A percentile compares a stretch with the other conserved stretches of the same genome.
Conservation (phyloP, 2,329 filamentous ascomycete genomes). For the Phialophora chinensis region DNA sequence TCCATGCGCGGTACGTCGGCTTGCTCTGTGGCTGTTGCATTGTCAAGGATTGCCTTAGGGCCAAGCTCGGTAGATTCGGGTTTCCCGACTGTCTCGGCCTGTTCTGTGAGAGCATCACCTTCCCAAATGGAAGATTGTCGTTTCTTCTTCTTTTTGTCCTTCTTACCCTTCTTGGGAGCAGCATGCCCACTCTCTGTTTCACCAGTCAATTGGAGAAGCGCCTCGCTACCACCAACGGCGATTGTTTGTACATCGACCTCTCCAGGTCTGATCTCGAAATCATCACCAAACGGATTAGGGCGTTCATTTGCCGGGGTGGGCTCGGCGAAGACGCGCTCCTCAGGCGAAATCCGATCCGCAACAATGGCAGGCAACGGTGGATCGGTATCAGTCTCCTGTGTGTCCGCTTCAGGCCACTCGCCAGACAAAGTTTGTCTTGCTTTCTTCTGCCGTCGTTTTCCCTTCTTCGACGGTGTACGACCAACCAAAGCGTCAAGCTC, state of each 20-base stretch:
- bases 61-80: not conserved
- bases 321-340: not conserved
- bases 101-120: not conserved
- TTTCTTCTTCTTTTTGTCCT: slow-evolving; percentile 35
- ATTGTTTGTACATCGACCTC: not conserved
- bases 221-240: not conserved
- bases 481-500: slow-evolving; percentile 7
- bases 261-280: slow-evolving; percentile 24
- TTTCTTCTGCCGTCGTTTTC: slow-evolving; percentile 36
- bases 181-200: slow-evolving; percentile 17
- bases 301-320: not conserved
- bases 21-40: not conserved
- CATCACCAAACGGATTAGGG: slow-evolving; percentile 33
- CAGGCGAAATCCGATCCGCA: not conserved
- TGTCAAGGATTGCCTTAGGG: not conserved
- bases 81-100: not conserved
- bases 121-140: slow-evolving; percentile 16
- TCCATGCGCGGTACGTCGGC: not conserved
- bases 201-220: not conserved
- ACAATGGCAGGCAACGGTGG: not conserved
- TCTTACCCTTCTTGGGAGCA: slow-evolving; percentile 31
- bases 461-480: slow-evolving; percentile 34
- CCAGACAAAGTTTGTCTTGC: not conserved
- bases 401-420: not conserved
- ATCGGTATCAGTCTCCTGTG: not conserved